Conservation (phyloP, 495 filamentous ascomycete species). For the Podospora appendiculata region DNA sequence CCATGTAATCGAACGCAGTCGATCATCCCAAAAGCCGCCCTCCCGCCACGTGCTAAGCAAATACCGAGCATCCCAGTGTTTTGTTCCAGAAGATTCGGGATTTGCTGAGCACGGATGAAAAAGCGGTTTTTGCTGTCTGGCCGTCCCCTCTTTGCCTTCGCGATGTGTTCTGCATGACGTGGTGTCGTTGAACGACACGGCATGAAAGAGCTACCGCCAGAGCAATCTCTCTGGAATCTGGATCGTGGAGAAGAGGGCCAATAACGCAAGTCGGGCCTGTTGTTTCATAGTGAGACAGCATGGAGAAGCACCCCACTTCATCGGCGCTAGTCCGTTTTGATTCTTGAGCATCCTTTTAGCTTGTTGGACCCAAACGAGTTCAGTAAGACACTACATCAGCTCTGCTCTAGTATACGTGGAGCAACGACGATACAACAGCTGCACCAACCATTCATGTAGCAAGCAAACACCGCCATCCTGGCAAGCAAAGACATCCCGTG, state of each 20-base stretch:
- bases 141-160: not conserved
- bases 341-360: not conserved
- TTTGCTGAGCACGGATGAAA: not conserved
- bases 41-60: not conserved
- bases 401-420: too few species aligned
- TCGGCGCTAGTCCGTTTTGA: not conserved
- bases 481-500: too few species aligned
- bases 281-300: conserved; percentile 2
- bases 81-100: not conserved
- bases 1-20: not conserved
- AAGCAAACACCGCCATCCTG: too few species aligned
- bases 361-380: too few species aligned
- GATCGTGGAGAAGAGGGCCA: not conserved
- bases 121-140: too few species aligned
- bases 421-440: not conserved
- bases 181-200: too few species aligned
- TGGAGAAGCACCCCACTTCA: not conserved
- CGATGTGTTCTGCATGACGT: not conserved
- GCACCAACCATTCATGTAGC: not conserved
- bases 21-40: not conserved
- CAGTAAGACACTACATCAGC: too few species aligned
- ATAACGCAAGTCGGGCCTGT: not conserved
- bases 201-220: too few species aligned
- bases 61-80: not conserved
- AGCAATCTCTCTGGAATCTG: too few species aligned